A percentile compares a stretch with the other conserved stretches of the same genome.
Evolutionary conservation across 1,284 basidiomycete genomes (phyloP).

Genomic region (Trametes polyzona): DNA sequence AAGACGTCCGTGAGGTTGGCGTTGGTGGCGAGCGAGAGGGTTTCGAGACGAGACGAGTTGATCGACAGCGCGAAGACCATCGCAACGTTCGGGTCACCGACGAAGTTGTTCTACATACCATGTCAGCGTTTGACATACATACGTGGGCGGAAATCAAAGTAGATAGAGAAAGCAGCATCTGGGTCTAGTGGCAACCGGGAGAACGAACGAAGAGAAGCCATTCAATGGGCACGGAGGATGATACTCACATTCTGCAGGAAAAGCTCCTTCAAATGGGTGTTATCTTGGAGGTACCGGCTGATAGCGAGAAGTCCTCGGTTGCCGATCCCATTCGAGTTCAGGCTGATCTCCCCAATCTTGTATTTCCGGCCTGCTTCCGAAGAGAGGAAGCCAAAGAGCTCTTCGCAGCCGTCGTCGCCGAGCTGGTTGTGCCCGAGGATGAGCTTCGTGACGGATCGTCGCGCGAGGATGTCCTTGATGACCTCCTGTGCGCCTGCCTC

Average conservation of each 20-base stretch:
- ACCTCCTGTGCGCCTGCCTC: conserved; percentile 52
- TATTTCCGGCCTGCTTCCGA: conserved; percentile 51
- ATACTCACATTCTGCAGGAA: conserved; percentile 60
- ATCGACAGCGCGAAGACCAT: conserved; percentile 47
- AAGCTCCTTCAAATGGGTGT: conserved; percentile 48
- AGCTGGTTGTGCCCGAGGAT: conserved; percentile 61
- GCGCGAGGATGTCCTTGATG: conserved; percentile 47
- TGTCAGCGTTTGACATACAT: neutral
- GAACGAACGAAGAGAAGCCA: too few relatives aligned
- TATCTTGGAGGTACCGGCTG: conserved; percentile 53
- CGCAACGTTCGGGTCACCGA: conserved; percentile 40
- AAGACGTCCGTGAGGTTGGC: conserved; percentile 51
- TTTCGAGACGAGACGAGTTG: conserved; percentile 51
- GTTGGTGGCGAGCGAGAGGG: conserved; percentile 51
- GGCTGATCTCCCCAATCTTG: conserved; percentile 55
- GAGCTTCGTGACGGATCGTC: conserved; percentile 51
- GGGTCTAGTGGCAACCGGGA: too few relatives aligned
- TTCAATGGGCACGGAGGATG: neutral
- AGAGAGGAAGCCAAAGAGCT: conserved; percentile 58
- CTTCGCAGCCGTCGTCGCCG: conserved; percentile 59
- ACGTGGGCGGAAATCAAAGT: neutral
- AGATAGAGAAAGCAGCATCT: neutral
- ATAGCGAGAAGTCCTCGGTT: conserved; percentile 58
- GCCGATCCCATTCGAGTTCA: conserved; percentile 60
- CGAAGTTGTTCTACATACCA: conserved; percentile 47